Conservation (phyloP, 2,329 filamentous ascomycete genomes). For the Ramularia collo-cygni region DNA sequence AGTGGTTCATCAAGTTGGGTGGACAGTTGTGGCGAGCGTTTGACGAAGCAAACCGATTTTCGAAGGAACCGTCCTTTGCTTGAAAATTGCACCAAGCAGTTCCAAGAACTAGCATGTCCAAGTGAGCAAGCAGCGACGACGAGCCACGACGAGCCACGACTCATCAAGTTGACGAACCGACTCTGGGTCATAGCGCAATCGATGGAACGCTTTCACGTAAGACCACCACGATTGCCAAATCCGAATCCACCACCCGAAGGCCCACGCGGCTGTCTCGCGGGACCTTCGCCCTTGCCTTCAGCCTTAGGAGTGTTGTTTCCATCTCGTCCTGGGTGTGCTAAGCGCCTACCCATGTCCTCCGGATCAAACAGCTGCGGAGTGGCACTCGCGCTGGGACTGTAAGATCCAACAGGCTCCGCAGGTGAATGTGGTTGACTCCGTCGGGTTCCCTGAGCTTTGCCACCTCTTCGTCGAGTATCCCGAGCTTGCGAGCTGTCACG, state of each 20-base stretch:
- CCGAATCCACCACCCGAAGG: conserved; percentile 77
- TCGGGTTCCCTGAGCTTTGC: conserved; percentile 28
- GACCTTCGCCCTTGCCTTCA: conserved; percentile 59
- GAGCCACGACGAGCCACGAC: too few relatives aligned
- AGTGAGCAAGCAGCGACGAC: too few relatives aligned
- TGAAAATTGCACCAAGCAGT: too few relatives aligned
- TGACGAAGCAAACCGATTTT: too few relatives aligned
- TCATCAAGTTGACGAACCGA: too few relatives aligned
- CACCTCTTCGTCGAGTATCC: conserved; percentile 17
- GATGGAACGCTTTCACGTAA: background rate
- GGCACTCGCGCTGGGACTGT: conserved; percentile 27
- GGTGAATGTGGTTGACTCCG: conserved; percentile 31
- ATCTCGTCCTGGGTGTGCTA: conserved; percentile 46
- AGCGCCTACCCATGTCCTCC: conserved; percentile 48
- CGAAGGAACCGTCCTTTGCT: too few relatives aligned
- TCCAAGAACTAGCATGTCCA: too few relatives aligned
- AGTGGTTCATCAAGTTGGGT: too few relatives aligned
- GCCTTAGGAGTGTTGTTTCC: conserved; percentile 31
- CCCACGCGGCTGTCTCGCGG: conserved; percentile 67
- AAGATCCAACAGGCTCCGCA: conserved; percentile 23
- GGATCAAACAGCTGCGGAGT: conserved; percentile 63
- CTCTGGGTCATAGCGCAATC: too few relatives aligned
- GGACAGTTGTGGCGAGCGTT: too few relatives aligned
- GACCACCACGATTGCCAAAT: conserved; percentile 58
- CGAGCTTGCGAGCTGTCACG: conserved; percentile 27